Conservation (phyloP, 495 filamentous ascomycete species). For the Peziza echinospora region DNA sequence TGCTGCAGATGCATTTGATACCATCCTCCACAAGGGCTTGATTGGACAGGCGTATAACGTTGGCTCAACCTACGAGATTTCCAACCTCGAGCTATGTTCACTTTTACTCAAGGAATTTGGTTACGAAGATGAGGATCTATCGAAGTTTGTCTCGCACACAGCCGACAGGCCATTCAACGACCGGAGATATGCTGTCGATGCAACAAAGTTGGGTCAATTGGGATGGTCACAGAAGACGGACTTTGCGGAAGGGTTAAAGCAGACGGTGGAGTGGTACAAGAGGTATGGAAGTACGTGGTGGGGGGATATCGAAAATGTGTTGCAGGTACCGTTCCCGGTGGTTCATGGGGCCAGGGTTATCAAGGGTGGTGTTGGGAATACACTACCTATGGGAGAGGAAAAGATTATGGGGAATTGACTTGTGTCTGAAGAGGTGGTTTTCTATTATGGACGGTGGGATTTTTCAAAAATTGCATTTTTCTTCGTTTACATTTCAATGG, state of each 20-base stretch:
- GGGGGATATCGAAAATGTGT: slow-evolving; percentile 45
- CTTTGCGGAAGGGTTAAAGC: slow-evolving; percentile 38
- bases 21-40: slow-evolving; percentile 46
- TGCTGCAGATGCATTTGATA: slow-evolving; percentile 57
- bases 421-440: too few relatives aligned
- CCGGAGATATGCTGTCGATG: slow-evolving; percentile 44
- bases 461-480: too few relatives aligned
- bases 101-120: slow-evolving; percentile 33
- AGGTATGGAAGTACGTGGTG: slow-evolving; percentile 43
- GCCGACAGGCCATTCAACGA: slow-evolving; percentile 56
- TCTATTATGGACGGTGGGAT: too few relatives aligned
- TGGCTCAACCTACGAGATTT: slow-evolving; percentile 43
- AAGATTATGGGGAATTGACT: too few relatives aligned
- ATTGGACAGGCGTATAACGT: slow-evolving; percentile 55
- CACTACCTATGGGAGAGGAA: too few relatives aligned
- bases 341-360: slow-evolving; percentile 30
- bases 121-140: slow-evolving; percentile 24
- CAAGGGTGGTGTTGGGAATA: neutral
- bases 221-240: slow-evolving; percentile 44
- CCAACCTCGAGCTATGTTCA: slow-evolving; percentile 36
- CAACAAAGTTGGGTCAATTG: slow-evolving; percentile 37
- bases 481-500: too few relatives aligned
- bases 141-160: slow-evolving; percentile 39
- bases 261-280: slow-evolving; percentile 52
- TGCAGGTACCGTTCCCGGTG: slow-evolving; percentile 33